These are phyloP conservation scores for Parastagonospora avenae DNA, from an alignment of 2,329 filamentous ascomycete genomes.

Conservation along the genomic window DNA sequence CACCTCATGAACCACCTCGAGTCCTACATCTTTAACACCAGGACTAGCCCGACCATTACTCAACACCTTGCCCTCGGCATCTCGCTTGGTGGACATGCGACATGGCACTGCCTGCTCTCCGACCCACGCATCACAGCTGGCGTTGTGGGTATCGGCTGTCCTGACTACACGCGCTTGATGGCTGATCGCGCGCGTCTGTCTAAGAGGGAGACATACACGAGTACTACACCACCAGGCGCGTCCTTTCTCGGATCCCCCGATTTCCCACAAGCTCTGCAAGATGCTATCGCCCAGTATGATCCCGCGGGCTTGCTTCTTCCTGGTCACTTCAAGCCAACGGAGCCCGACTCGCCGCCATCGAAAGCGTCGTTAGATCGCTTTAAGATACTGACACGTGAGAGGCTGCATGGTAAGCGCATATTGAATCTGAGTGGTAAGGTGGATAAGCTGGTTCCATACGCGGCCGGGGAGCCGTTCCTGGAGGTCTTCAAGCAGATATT, in stretches of 20 bases:
- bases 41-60: conserved; percentile 50
- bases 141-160: conserved; percentile 84
- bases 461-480: conserved; percentile 64
- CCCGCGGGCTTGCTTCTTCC: conserved; percentile 74
- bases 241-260: conserved; percentile 77
- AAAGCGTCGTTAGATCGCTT: conserved; percentile 43
- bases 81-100: conserved; percentile 83
- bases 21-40: conserved; percentile 70
- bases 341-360: conserved; percentile 32
- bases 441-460: conserved; percentile 76
- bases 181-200: conserved; percentile 75
- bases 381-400: conserved; percentile 48
- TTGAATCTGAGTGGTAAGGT: conserved; percentile 61
- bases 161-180: conserved; percentile 84
- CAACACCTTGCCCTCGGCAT: conserved; percentile 80
- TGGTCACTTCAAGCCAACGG: conserved; percentile 25
- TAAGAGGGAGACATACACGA: conserved; percentile 66
- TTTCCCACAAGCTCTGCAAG: conserved; percentile 73
- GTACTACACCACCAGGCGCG: conserved; percentile 59
- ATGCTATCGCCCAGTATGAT: conserved; percentile 69
- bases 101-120: conserved; percentile 80
- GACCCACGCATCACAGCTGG: conserved; percentile 80
- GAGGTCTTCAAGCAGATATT: conserved; percentile 66
- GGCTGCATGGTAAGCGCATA: conserved; percentile 50
- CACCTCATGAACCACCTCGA: conserved; percentile 77